Evolutionary conservation across 371 early-diverging fungal genomes (phyloP), one percentile per base, ranked within the genome.

Genomic region (Lichtheimia ornata): DNA sequence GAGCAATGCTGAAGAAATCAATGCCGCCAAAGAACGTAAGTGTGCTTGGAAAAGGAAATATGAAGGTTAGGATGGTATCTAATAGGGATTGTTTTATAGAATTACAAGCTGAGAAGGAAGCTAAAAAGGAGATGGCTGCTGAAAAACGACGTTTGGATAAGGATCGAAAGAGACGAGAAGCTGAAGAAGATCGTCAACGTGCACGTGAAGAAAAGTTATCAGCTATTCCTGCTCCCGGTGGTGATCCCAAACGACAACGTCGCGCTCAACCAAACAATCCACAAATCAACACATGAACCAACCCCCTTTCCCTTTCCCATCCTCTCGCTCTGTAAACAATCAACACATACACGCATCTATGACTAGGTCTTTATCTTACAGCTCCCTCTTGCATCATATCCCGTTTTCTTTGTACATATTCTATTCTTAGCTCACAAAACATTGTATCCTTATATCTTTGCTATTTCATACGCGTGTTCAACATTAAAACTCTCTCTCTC

Each of bases 1-100:
- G 30, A 60, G 52, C 27, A 59, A 65, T 45, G 42, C 22, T 17
- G 43, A 55, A 3, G 50, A 60, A 15, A 56, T 50, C 13, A 56
- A 56, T 22, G 54, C 51, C 22, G 60, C 56, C 20, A 50, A 44
- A 41, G 22, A 65, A 56, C 22, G 65, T 65, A 65, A 35, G 53
- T 50, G 15, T 17, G 18, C 35, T 9, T 35, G 35, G 28, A 28
- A 28, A 28, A 4, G 28, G 24, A 4, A 20, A 15, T 20, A 60
- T 52, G 13, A 22, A 22, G 27, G n/a, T 25, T 40, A 4, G 20
- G 11, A 12, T 50, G 27, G 14, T 56, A n/a, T 22, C 22, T 22
- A 47, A 47, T 7, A n/a, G 5, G 2, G 15, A n/a, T 47, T 5
- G 5, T 5, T 17, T 6, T 47, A n/a, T 30, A 62, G 63, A 62